Evolutionary conservation across 2,329 filamentous ascomycete species (phyloP).

Genomic region (Penicillium vulpinum): DNA sequence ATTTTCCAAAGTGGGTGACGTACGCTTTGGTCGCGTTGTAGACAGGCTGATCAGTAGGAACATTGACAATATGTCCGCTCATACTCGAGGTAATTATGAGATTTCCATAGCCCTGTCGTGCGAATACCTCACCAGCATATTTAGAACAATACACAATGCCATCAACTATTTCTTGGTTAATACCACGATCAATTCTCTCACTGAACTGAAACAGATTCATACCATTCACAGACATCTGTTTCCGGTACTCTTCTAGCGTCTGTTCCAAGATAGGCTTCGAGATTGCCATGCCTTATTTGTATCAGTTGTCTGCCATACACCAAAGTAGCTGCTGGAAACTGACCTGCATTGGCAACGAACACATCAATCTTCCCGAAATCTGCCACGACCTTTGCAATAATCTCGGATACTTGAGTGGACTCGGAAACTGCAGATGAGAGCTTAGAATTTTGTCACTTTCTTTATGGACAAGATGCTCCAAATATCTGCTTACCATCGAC

Average conservation of each 20-base stretch:
- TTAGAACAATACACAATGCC: constrained; percentile 50
- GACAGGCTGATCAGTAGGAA: constrained; percentile 55
- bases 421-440: constrained; percentile 41
- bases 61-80: constrained; percentile 54
- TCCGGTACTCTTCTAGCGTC: constrained; percentile 53
- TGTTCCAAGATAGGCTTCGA: constrained; percentile 58
- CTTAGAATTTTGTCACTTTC: background rate
- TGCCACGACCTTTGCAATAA: constrained; percentile 35
- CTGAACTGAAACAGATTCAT: constrained; percentile 20
- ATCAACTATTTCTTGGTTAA: constrained; percentile 40
- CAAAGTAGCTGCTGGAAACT: background rate
- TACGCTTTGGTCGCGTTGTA: constrained; percentile 61
- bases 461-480: background rate
- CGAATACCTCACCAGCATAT: constrained; percentile 47
- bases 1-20: constrained; percentile 58
- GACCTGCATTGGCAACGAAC: constrained; percentile 48
- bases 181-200: background rate
- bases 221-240: constrained; percentile 58
- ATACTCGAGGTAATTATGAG: constrained; percentile 56
- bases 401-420: constrained; percentile 36
- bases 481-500: constrained; percentile 36
- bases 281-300: constrained; percentile 49
- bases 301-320: constrained; percentile 2
- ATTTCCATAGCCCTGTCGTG: constrained; percentile 41
- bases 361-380: constrained; percentile 49